Conservation (phyloP, 768 basidiomycete genomes). For the Strobilomyces echinocephalus region DNA sequence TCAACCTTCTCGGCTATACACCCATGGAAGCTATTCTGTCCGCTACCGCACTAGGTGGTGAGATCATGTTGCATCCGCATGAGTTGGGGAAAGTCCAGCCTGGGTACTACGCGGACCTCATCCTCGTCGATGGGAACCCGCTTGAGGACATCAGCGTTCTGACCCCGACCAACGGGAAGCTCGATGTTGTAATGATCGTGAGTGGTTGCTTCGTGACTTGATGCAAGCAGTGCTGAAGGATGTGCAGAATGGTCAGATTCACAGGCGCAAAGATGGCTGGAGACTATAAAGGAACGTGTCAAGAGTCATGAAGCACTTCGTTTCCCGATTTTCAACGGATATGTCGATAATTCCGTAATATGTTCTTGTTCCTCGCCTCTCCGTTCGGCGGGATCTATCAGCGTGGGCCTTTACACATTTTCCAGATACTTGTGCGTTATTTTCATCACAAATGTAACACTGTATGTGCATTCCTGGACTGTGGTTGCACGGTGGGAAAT, state of each 20-base stretch:
- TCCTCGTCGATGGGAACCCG: slow-evolving; percentile 35
- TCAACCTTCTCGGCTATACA: slow-evolving; percentile 31
- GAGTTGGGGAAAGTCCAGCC: slow-evolving; percentile 36
- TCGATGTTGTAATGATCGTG: slow-evolving; percentile 35
- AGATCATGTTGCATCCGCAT: slow-evolving; percentile 33
- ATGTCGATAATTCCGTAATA: not conserved
- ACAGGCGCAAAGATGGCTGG: slow-evolving; percentile 10
- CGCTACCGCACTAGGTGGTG: slow-evolving; percentile 34
- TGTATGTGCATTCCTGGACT: too few species aligned
- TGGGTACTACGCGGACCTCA: slow-evolving; percentile 35
- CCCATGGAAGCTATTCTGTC: slow-evolving; percentile 37
- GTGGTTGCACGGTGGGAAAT: too few species aligned
- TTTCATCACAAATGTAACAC: too few species aligned
- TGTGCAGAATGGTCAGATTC: slow-evolving; percentile 25
- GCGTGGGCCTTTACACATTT: too few species aligned
- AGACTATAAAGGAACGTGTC: not conserved
- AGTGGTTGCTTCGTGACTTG: not conserved
- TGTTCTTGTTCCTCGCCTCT: not conserved
- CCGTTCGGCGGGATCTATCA: not conserved
- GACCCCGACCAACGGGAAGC: slow-evolving; percentile 27
- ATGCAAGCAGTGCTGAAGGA: not conserved
- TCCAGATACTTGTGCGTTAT: too few species aligned
- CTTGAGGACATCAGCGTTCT: slow-evolving; percentile 33
- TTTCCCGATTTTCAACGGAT: not conserved
- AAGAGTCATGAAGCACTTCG: not conserved